Conservation (phyloP, 495 filamentous ascomycete genomes). For the Penicillium chermesinum region DNA sequence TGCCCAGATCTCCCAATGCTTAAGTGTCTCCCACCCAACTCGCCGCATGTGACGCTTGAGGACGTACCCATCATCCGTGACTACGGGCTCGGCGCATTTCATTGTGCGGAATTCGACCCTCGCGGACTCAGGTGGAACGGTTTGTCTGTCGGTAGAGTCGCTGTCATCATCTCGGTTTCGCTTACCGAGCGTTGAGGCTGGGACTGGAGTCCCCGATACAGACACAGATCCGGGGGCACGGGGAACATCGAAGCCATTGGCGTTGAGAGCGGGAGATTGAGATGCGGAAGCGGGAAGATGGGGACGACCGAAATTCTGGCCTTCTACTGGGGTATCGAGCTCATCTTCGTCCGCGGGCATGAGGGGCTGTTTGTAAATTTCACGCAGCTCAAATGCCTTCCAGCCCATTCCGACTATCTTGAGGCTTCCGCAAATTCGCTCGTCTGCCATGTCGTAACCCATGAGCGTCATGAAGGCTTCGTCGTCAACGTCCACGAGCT, state of each 20-base stretch:
- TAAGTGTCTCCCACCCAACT: slow-evolving; percentile 39
- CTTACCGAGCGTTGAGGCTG: slow-evolving; percentile 26
- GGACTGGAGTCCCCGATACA: not conserved
- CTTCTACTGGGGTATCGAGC: slow-evolving; percentile 8
- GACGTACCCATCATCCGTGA: slow-evolving; percentile 16
- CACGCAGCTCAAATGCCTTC: slow-evolving; percentile 35
- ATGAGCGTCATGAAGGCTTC: slow-evolving; percentile 28
- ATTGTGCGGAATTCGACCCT: not conserved
- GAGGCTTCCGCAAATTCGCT: slow-evolving; percentile 30
- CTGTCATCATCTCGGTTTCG: slow-evolving; percentile 17
- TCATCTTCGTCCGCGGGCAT: slow-evolving; percentile 2
- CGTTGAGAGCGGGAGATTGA: not conserved
- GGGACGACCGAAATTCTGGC: not conserved
- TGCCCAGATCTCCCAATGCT: slow-evolving; percentile 42
- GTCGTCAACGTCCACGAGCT: slow-evolving; percentile 38
- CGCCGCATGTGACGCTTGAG: slow-evolving; percentile 30
- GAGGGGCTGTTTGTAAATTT: slow-evolving; percentile 28
- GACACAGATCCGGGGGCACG: not conserved
- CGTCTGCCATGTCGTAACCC: slow-evolving; percentile 29
- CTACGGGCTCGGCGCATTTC: not conserved
- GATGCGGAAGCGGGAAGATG: not conserved
- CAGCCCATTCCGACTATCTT: slow-evolving; percentile 38
- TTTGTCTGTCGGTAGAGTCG: not conserved
- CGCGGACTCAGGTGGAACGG: not conserved
- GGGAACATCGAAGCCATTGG: not conserved